A percentile compares a stretch with the other conserved stretches of the same genome.
Conservation (phyloP, 768 basidiomycete species). For the Coprinopsis strossmayeri region DNA sequence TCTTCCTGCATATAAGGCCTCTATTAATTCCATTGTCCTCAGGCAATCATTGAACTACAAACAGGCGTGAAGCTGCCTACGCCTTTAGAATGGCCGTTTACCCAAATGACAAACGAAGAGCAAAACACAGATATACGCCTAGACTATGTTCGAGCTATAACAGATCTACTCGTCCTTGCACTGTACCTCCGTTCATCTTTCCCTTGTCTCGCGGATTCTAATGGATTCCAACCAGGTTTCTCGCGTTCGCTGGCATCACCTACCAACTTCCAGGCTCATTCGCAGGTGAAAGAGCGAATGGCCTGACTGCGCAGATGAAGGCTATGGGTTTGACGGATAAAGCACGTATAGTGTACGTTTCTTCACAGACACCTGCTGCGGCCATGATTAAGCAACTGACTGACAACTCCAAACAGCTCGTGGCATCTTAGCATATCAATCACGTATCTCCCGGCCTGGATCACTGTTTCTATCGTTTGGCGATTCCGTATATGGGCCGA, state of each 20-base stretch:
- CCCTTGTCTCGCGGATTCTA: neutral
- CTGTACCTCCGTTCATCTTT: constrained; percentile 34
- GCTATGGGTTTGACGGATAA: constrained; percentile 75
- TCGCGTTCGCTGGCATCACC: constrained; percentile 65
- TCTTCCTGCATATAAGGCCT: too few species aligned
- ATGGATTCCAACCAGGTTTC: constrained; percentile 36
- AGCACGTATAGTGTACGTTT: constrained; percentile 51
- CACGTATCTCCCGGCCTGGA: constrained; percentile 73
- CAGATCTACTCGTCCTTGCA: constrained; percentile 58
- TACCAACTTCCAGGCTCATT: constrained; percentile 76
- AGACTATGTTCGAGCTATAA: constrained; percentile 57
- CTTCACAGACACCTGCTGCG: neutral
- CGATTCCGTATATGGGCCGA: constrained; percentile 57
- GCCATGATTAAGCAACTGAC: neutral
- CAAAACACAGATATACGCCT: constrained; percentile 49
- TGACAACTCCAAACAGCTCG: constrained; percentile 29
- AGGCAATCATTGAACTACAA: constrained; percentile 69
- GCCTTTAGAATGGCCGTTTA: constrained; percentile 71
- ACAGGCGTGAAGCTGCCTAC: constrained; percentile 49
- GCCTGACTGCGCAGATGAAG: constrained; percentile 67
- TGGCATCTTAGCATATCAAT: constrained; percentile 67
- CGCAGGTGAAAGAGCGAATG: constrained; percentile 55
- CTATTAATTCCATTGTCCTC: too few species aligned
- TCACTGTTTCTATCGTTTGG: constrained; percentile 60
- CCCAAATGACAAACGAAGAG: constrained; percentile 59